Evolutionary conservation across 345 rosid genomes (phyloP), one percentile per base, ranked within the genome.

Genomic region (Bruguiera parviflora): DNA sequence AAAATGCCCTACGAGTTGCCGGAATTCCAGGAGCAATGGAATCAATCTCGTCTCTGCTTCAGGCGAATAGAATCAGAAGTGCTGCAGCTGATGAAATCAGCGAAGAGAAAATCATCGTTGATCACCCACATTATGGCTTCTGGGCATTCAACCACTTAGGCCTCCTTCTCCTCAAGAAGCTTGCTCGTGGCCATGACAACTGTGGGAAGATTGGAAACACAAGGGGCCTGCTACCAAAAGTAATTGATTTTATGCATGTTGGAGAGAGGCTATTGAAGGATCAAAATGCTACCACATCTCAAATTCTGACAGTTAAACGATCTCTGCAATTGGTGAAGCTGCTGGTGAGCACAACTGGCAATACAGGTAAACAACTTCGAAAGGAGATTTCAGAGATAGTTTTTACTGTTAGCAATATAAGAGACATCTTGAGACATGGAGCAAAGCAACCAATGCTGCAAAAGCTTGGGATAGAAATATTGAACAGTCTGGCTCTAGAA

Each of bases 1-100:
- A 91, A 43, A 91, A 89, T 75, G 83, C 94, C 8, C 80, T 93
- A 0, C 81, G 98, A 20, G 94, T 93, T 8, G 84, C 97, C 0
- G 96, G 94, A 62, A 89, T 91, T 65, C 86, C 96, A 15, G 98
- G 97, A 0, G 92, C 97, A 13, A 82, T 93, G 94, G 96, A 93
- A 75, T 93, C 98, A 7, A 91, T 93, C 64, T 91, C 97, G 37
- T 91, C 97, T 31, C 84, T 93, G 35, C 88, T 93, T 35, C 89
- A 89, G 73, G 85, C 67, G 20, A 83, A 71, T 10, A 75, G 97
- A 74, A 66, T 65, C 68, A 78, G 70, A 21, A 72, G 81, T 33
- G 76, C 71, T 39, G 79, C 87, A 35, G 84, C 96, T 0, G 97
- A 91, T 65, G 98, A 86, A 77, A 66, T 85, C 64, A 82, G 86